Evolutionary conservation across 2,329 filamentous ascomycete genomes (phyloP), one percentile per base, ranked within the genome.

Genomic region (Neoscytalidium dimidiatum): DNA sequence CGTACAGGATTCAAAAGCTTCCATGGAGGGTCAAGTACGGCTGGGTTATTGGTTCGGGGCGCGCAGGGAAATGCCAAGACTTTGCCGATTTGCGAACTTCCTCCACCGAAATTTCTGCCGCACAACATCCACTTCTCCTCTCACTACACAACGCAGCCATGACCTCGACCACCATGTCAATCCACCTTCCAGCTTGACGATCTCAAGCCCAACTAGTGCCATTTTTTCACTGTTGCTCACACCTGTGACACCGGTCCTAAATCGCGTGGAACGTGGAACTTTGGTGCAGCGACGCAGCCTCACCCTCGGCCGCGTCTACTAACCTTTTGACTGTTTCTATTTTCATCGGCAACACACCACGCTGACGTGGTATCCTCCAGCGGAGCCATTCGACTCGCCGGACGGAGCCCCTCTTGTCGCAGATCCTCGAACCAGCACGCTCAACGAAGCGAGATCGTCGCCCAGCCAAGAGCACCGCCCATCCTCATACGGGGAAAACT

Each of bases 361-460:
- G 41, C 41, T 60, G 56, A 60, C 56, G 41, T 60, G 56, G 35
- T 46, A 26, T 17, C n/a, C 5, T 6, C 28, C n/a, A 7, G 35
- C 31, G 29, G 11, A 58, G 53, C 35, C 35, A 31, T 6, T 58
- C 38, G 38, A 43, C 41, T 60, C 56, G 23, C 31, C 19, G 35
- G 2, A n/a, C 56, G 17, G 33, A 26, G 9, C 23, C 56, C 19
- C 41, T 60, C 56, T 46, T 11, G 56, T 60, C 56, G 56, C 56
- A 60, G 56, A 60, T 60, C 56, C 19, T 13, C n/a, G 56, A 60
- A n/a, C 56, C 26, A 46, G 38, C 38, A 17, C 19, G 23, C 56
- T 60, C 41, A 26, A 60, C 33, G 56, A 46, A 60, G 56, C 56
- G 41, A 60, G 56, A 60, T 60, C 56, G 56, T 46, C 56, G 17